Conservation (phyloP, 2,329 filamentous ascomycete species). For the Colletotrichum liriopes region DNA sequence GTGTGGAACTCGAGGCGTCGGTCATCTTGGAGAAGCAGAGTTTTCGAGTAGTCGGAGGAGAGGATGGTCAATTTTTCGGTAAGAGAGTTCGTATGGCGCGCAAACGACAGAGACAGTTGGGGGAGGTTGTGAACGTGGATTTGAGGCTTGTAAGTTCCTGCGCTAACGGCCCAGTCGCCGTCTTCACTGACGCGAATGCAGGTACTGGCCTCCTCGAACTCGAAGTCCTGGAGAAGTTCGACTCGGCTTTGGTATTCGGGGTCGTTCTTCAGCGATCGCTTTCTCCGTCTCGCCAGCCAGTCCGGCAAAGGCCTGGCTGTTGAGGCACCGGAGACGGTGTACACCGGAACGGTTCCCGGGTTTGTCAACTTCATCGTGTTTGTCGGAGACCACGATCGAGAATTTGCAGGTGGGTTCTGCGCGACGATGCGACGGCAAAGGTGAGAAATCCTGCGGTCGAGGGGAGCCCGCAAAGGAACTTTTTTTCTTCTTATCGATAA, state of each 20-base stretch:
- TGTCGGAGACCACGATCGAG: conserved; percentile 23
- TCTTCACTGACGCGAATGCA: conserved; percentile 94
- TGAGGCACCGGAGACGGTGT: conserved; percentile 93
- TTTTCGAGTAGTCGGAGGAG: conserved; percentile 93
- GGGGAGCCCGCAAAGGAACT: conserved; percentile 34
- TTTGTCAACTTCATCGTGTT: conserved; percentile 83
- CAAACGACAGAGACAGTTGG: conserved; percentile 93
- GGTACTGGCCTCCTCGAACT: conserved; percentile 94
- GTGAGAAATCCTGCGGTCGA: conserved; percentile 31
- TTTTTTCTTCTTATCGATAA: conserved; percentile 27
- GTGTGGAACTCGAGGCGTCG: conserved; percentile 95
- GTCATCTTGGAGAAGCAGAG: conserved; percentile 92
- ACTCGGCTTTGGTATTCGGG: conserved; percentile 93
- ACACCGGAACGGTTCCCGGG: conserved; percentile 88
- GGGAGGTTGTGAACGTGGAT: conserved; percentile 97
- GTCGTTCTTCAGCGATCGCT: conserved; percentile 92
- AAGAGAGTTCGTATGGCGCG: conserved; percentile 90
- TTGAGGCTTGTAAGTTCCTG: conserved; percentile 81
- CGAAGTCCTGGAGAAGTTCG: conserved; percentile 96
- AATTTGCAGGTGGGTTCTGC: conserved; percentile 25
- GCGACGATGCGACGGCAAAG: conserved; percentile 30
- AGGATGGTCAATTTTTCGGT: conserved; percentile 94
- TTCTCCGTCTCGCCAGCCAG: conserved; percentile 92
- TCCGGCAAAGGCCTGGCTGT: conserved; percentile 91
- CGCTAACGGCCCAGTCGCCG: conserved; percentile 87